Conservation (phyloP, 257 asterid genomes). For the Fraxinus cuspidata region DNA sequence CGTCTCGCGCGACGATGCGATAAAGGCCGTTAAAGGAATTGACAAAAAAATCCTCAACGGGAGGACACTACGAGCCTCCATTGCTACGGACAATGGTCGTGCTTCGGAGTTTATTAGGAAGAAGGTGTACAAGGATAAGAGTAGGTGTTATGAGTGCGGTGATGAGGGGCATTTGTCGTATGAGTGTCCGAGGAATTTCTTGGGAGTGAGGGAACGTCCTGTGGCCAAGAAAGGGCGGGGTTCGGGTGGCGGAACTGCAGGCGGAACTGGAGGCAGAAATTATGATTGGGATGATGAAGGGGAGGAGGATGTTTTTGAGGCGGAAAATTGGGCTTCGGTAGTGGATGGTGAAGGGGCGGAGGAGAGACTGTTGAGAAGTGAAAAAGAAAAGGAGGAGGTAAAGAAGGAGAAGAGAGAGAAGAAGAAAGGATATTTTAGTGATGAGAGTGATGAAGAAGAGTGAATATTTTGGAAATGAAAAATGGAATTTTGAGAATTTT, state of each 20-base stretch:
- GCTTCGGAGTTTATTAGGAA: conserved; percentile 84
- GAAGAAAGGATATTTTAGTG: conserved; percentile 88
- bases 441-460: conserved; percentile 89
- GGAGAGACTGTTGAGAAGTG: conserved; percentile 53
- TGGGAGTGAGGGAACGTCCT: conserved; percentile 89
- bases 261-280: conserved; percentile 36
- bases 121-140: conserved; percentile 87
- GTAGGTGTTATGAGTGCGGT: conserved; percentile 94
- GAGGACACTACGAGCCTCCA: conserved; percentile 80
- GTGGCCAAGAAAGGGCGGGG: conserved; percentile 72
- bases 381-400: conserved; percentile 34
- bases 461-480: neutral
- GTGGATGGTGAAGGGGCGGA: conserved; percentile 76
- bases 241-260: conserved; percentile 37
- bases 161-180: conserved; percentile 90
- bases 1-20: conserved; percentile 77
- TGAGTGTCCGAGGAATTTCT: conserved; percentile 78
- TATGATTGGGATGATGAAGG: conserved; percentile 45
- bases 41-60: conserved; percentile 74
- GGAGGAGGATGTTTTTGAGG: conserved; percentile 47
- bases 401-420: conserved; percentile 55
- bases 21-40: conserved; percentile 68
- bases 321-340: conserved; percentile 92
- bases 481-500: neutral
- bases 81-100: conserved; percentile 91